Evolutionary conservation across 2,329 filamentous ascomycete species (phyloP).

Genomic region (Claviceps sp.): DNA sequence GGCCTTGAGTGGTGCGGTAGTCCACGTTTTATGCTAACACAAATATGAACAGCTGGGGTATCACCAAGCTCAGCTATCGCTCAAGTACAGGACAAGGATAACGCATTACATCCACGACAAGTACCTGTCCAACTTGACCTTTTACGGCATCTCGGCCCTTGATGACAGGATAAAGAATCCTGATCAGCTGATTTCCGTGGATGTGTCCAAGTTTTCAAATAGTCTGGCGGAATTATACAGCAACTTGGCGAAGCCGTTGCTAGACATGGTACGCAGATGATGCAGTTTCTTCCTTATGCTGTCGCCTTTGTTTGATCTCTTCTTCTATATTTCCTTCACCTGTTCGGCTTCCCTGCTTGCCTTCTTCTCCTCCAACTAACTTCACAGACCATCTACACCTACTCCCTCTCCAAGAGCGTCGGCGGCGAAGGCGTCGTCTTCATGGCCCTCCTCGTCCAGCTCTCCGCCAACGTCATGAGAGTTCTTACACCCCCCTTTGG

Average conservation of each 20-base stretch:
- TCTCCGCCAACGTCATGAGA: conserved; percentile 87
- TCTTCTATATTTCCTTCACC: too few species aligned
- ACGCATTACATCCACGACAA: conserved; percentile 94
- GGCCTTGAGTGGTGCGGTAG: conserved; percentile 44
- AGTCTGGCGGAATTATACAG: conserved; percentile 91
- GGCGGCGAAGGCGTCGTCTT: conserved; percentile 90
- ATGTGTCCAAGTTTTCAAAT: conserved; percentile 92
- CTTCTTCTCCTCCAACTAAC: neutral
- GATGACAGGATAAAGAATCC: conserved; percentile 98
- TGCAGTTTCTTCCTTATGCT: neutral
- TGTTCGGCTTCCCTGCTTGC: neutral
- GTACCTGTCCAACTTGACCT: conserved; percentile 94
- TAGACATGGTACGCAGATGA: conserved; percentile 62
- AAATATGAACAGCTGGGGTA: conserved; percentile 59
- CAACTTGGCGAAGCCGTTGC: conserved; percentile 83
- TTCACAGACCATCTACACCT: conserved; percentile 70
- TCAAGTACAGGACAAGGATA: conserved; percentile 83
- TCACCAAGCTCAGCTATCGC: conserved; percentile 85
- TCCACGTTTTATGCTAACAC: neutral
- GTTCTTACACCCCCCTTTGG: conserved; percentile 91
- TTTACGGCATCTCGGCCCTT: conserved; percentile 88
- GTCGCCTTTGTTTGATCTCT: neutral
- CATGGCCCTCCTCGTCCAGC: conserved; percentile 86
- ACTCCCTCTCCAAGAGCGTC: conserved; percentile 85
- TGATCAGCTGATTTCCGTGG: conserved; percentile 92